Evolutionary conservation across 106 monocot genomes (phyloP), one percentile per base, ranked within the genome.

Genomic region (Dendrobium huoshanense): DNA sequence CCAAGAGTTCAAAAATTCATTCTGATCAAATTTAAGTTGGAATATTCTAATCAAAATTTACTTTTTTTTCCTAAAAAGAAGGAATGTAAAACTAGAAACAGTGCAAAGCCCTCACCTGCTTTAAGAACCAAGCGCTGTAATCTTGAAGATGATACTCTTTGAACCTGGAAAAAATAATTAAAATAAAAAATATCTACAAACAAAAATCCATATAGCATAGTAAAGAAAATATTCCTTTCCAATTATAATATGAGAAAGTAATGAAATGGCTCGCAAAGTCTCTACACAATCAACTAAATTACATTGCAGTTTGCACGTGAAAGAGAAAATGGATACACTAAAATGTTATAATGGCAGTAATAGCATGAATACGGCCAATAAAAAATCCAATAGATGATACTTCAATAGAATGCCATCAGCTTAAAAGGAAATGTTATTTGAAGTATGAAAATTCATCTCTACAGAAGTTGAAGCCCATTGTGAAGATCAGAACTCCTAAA

Each of bases 131-230:
- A 51, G 87, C 49, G 80, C 86, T 89, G 68, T 95, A 98, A 83
- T 98, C 98, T 86, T 98, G 86, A 84, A 98, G 95, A 85, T 88
- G 98, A 87, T 98, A 98, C 78, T 98, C 98, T 80, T 95, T 93
- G 81, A 92, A 98, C 87, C 97, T 97, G 59, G 29, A 20, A 74
- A 74, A 74, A 43, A 20, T n/a, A 43, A 44, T 19, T 44, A 42
- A 22, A 61, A n/a, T 16, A 13, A 58, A 27, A 27, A 15, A 58
- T 58, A 18, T 20, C 9, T 58, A 19, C n/a, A 16, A 11, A 56
- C 45, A 45, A 45, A 45, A 45, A 45, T 7, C 9, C 9, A 45
- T 45, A 45, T 9, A 9, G 9, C 37, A 45, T 45, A 6, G 45
- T 45, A 45, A 45, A 45, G 45, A 6, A 45, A 45, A 45, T 15